Base-by-base conservation (phyloP, 345 rosid species). In the Raphanus sativus region DNA sequence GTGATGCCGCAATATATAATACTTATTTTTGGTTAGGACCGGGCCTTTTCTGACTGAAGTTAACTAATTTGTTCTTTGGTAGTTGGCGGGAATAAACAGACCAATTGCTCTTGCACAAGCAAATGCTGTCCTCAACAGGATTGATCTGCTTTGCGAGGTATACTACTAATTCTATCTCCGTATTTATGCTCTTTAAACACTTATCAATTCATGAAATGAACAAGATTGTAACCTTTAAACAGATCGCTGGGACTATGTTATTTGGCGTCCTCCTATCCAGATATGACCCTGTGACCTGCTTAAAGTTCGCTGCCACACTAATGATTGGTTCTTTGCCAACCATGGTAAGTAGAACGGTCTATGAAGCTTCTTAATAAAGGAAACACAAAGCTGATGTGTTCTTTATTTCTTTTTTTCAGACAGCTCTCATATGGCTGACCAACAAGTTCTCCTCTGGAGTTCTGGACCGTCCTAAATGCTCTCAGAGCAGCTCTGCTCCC, bases 111-210 rank as follows among this genome's bases (percentile, higher is more conserved):
- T 95, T 21, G 99, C 99, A 3, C 86, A 88, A 86, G 98, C 98
- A 71, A 95, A 95, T 85, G 98, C 97, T 81, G 81, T 92, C 63
- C 92, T 92, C 74, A 88, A 85, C 83, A 85, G 98, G 73, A 90
- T 92, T 42, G 92, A 94, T 82, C 90, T 92, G 82, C 89, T 92
- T 40, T 92, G 98, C 8, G 99, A 92, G 98, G 99, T 95, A 69
- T 65, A 34, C 0, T 63, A 21, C 3, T 38, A 29, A 36, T 40
- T 12, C 28, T 33, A 7, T 64, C 40, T 34, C 10, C 40, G 50
- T 17, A 56, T 70, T 36, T 58, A 0, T 69, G 3, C 21, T 60
- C 28, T 62, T 61, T 13, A 15, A 6, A 70, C 0, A 4, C 54
- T 8, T 8, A 64, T 63, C 25, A 45, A 8, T 60, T 61, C 54